A percentile compares a stretch with the other conserved stretches of the same genome.
Conservation (phyloP, 164 flowering plant genomes). For the Saururus chinensis region DNA sequence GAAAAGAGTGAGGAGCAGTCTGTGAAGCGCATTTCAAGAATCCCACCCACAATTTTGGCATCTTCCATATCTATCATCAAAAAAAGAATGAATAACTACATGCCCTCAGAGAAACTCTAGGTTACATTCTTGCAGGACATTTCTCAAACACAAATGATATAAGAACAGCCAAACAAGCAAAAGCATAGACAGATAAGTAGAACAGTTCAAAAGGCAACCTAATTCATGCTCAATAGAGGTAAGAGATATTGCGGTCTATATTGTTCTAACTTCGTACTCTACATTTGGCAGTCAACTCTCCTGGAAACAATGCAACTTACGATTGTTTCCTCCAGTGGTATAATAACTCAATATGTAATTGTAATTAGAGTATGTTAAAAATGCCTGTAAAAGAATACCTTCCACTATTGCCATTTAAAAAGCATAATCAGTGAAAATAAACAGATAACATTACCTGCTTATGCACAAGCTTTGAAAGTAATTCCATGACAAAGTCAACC, state of each 20-base stretch:
- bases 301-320: no score
- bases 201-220: no score
- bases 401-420: no score
- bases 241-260: no score
- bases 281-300: no score
- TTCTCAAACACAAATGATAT: neutral
- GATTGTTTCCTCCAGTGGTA: no score
- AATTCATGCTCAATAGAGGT: no score
- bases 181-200: neutral
- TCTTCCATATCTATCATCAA: conserved; percentile 72
- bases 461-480: conserved; percentile 80
- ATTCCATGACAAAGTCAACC: conserved; percentile 97
- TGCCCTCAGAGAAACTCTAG: neutral
- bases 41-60: conserved; percentile 98
- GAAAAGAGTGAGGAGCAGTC: conserved; percentile 92
- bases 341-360: no score
- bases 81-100: neutral
- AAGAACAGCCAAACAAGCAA: neutral
- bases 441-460: conserved; percentile 55
- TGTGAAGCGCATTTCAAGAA: conserved; percentile 92
- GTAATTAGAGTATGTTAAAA: no score
- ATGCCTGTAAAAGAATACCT: no score
- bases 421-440: neutral
- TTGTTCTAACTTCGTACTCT: no score
- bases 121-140: no score